Base-by-base conservation (phyloP, 257 asterid species). In the Solanum habrochaites region DNA sequence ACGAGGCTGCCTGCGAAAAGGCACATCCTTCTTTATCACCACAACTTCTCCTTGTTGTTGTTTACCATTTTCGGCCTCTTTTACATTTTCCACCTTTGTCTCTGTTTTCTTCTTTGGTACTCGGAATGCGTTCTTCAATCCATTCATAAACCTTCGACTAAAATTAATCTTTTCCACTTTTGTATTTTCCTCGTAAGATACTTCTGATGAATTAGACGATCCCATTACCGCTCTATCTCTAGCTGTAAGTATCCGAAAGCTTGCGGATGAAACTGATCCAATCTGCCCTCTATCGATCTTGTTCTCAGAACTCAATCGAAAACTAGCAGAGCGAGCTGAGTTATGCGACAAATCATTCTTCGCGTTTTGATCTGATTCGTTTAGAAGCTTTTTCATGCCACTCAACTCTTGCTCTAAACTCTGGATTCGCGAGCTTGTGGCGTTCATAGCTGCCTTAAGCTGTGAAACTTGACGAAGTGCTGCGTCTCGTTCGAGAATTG, bases 401-500 rank as follows among this genome's bases (percentile, higher is more conserved):
- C 67, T 92, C 20, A 95, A 89, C 89, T 96, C 97, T 56, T 89
- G 90, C 93, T 95, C 98, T 85, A 96, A 18, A 32, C 89, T 86
- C 70, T 90, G 92, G 20, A 96, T 93, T 52, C 96, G 92, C 2
- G 97, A 91, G 83, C 88, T 91, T 9, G 98, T 95, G 83, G 95
- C 90, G 37, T 25, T 87, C 98, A 96, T 93, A 83, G 91, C 91
- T 69, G 92, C 89, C 90, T 93, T 91, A 72, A 96, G 91, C 67
- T 94, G 93, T 2, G 98, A 92, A 35, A 91, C 96, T 87, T 94
- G 94, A 7, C 95, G 94, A 2, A 93, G 92, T 21, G 96, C 96
- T 2, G 96, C 96, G 37, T 95, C 98, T 11, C 94, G 95, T 86
- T 94, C 87, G 78, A 96, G 94, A 82, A 94, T 91, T 0, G 96